Percentiles rank a stretch among this genome's conserved stretches.
phyloP scores from a whole-genome alignment of 768 basidiomycete species.

The Rhodotorula graminis region DNA sequence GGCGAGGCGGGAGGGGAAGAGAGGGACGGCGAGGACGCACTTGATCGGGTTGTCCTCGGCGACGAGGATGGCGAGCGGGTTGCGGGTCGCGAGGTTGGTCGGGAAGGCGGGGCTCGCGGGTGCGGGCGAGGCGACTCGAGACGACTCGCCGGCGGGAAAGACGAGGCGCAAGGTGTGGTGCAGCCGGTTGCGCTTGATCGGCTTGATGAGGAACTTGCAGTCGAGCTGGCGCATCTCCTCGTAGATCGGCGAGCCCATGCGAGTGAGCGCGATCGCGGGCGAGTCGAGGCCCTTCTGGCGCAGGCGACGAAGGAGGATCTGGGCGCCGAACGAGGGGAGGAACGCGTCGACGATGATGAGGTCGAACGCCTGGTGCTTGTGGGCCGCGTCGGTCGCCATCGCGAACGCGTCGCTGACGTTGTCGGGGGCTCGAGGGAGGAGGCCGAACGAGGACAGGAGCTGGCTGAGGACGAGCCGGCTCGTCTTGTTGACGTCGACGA shows the following conservation, averaged over 20 bases:
- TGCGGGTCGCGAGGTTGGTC: constrained; percentile 17
- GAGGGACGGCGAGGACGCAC: not conserved
- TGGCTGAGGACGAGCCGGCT: constrained; percentile 13
- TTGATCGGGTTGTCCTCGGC: constrained; percentile 38
- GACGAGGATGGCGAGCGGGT: constrained; percentile 30
- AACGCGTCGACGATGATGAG: constrained; percentile 36
- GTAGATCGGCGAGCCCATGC: constrained; percentile 36
- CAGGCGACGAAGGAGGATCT: constrained; percentile 27
- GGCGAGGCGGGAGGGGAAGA: too few species aligned
- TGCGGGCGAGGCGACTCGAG: not conserved
- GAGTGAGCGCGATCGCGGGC: constrained; percentile 28
- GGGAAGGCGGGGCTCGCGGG: constrained; percentile 28
- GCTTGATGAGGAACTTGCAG: constrained; percentile 38
- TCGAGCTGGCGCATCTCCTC: constrained; percentile 32
- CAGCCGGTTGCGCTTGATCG: constrained; percentile 36
- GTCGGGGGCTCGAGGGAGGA: not conserved
- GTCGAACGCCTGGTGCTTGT: not conserved
- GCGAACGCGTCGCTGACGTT: constrained; percentile 10
- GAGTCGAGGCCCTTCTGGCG: constrained; percentile 21
- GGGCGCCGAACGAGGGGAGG: constrained; percentile 30
- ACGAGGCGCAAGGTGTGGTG: constrained; percentile 35
- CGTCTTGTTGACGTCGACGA: constrained; percentile 32
- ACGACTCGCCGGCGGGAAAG: constrained; percentile 23
- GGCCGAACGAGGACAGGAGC: constrained; percentile 27
- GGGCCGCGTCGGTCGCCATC: constrained; percentile 7